Conservation (phyloP, 164 flowering plant genomes). For the Saururus chinensis region DNA sequence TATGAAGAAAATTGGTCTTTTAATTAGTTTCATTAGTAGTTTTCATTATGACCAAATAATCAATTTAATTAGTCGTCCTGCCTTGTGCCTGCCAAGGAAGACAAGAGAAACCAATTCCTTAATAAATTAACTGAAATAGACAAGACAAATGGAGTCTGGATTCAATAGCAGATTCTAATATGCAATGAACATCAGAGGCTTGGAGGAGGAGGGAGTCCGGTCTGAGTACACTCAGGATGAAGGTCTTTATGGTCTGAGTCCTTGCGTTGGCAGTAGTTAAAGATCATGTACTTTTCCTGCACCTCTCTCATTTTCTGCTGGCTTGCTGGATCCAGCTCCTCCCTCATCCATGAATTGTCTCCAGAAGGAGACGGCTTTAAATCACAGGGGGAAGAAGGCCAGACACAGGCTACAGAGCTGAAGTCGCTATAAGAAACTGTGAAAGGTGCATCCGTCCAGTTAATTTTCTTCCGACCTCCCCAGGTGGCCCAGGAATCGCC, state of each 20-base stretch:
- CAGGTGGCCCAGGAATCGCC: conserved; percentile 58
- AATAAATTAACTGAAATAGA: no score
- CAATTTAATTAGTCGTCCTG: no score
- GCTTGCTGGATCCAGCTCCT: not conserved
- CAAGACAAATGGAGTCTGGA: no score
- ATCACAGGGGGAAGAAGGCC: not conserved
- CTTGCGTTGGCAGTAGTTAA: not conserved
- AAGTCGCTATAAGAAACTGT: not conserved
- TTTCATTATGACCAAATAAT: no score
- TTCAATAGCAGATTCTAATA: no score
- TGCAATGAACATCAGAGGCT: not conserved
- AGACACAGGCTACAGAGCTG: not conserved
- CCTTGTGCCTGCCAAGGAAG: no score
- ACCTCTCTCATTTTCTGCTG: not conserved
- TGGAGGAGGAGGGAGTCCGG: not conserved
- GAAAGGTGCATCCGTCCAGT: not conserved
- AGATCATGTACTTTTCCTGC: not conserved
- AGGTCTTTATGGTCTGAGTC: not conserved
- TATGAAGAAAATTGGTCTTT: no score
- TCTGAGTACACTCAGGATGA: no score
- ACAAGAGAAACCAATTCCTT: no score
- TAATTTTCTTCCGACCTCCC: conserved; percentile 37
- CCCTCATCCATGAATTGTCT: not conserved
- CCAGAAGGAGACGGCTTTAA: not conserved
- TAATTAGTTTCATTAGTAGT: no score